Evolutionary conservation across 495 filamentous ascomycete species (phyloP), one percentile per base, ranked within the genome.

Genomic region (Aspergillus conjunctus): DNA sequence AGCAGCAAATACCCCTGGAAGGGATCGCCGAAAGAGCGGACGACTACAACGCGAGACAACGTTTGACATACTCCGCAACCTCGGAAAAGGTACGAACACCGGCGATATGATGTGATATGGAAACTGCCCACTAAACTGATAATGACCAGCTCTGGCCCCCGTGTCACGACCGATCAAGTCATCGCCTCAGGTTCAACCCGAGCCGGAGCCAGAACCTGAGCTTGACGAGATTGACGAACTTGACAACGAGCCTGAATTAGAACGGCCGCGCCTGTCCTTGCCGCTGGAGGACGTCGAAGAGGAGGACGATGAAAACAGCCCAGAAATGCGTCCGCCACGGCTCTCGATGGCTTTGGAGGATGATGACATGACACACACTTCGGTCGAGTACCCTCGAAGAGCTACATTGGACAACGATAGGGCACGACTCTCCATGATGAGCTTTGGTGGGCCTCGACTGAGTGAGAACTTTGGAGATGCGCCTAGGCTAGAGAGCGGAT

Each of bases 31-130:
- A 53, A 81, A 81, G 56, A 92, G 88, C 63, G 77, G 84, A 20
- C 80, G 85, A 43, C 77, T 87, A 60, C 85, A 88, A 66, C 82
- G 90, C 46, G 90, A 92, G 71, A 91, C 91, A 7, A 89, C 89
- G 7, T 85, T 89, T 55, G 87, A 92, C 68, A 77, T 86, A 20
- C 68, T 93, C 31, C 81, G 85, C 30, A 83, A 85, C 54, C 77
- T 94, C 10, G 87, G 88, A 54, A 83, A 78, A 73, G 77, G 83
- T 73, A 76, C 22, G 15, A 5, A 26, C 17, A 32, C 17, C 17
- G 3, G n/a, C 26, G 18, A 17, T 48, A 18, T 55, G 3, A 3
- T 18, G 1, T 1, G 11, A 39, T 39, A 15, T 14, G 1, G 8
- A 21, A 37, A 21, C 8, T 7, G 12, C 52, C 44, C 51, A 44